Evolutionary conservation across 148 eudicot genomes (phyloP).

Genomic region (Rhododendron henanense): DNA sequence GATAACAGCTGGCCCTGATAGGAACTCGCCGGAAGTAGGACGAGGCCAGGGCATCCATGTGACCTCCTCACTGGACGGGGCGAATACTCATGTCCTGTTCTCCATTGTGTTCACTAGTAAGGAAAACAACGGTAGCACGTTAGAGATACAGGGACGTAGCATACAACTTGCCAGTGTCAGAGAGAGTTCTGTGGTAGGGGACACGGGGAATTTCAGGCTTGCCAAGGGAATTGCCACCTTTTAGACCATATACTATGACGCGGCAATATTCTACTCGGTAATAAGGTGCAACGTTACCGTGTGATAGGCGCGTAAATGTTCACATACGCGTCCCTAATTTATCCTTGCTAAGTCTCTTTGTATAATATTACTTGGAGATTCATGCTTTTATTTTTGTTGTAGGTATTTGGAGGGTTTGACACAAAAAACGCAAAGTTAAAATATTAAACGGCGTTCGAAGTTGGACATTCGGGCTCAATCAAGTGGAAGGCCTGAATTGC

Average conservation of each 20-base stretch:
- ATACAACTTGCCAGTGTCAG: not conserved
- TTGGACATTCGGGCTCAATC: too few species aligned
- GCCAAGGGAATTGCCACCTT: conserved; percentile 4
- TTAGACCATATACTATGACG: not conserved
- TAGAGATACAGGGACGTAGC: conserved; percentile 6
- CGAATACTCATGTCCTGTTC: not conserved
- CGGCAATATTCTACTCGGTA: not conserved
- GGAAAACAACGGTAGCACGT: not conserved
- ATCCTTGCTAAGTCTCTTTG: too few species aligned
- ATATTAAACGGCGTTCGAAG: too few species aligned
- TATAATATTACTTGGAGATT: too few species aligned
- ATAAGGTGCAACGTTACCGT: not conserved
- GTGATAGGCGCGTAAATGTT: too few species aligned
- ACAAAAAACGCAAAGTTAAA: too few species aligned
- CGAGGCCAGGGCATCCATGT: conserved; percentile 1
- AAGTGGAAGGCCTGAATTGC: too few species aligned
- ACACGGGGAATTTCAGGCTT: conserved; percentile 7
- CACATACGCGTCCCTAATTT: too few species aligned
- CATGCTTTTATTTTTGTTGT: too few species aligned
- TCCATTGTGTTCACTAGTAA: conserved; percentile 4
- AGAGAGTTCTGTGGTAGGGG: not conserved
- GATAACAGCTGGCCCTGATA: not conserved
- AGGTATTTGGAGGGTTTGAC: too few species aligned
- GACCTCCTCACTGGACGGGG: conserved; percentile 2
- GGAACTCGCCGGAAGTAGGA: not conserved